phyloP scores from a whole-genome alignment of 495 filamentous ascomycete species.

The Cercophora scortea region DNA sequence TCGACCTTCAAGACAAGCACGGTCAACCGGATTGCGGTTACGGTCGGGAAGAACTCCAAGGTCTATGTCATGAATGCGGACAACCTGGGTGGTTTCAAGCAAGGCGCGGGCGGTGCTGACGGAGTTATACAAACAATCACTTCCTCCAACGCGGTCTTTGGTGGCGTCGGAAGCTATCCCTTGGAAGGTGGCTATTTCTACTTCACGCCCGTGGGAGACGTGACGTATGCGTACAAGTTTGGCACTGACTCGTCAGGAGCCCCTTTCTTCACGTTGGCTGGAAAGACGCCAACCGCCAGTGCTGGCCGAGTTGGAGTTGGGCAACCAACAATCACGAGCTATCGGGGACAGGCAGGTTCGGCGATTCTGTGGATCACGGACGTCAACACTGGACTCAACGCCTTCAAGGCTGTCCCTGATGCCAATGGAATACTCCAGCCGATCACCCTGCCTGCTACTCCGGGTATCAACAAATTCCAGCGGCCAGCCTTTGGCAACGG shows the following conservation, averaged over 20 bases:
- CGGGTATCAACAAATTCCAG: conserved; percentile 37
- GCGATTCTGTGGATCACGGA: conserved; percentile 31
- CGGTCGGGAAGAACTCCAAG: conserved; percentile 40
- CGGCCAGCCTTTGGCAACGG: conserved; percentile 42
- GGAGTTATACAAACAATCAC: conserved; percentile 35
- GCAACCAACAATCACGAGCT: conserved; percentile 30
- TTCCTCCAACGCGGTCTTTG: conserved; percentile 32
- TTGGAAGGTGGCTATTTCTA: conserved; percentile 44
- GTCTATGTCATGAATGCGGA: conserved; percentile 39
- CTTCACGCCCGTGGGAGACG: conserved; percentile 27
- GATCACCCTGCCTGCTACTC: conserved; percentile 30
- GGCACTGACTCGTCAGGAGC: conserved; percentile 23
- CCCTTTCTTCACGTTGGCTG: conserved; percentile 30
- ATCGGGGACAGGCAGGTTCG: conserved; percentile 31
- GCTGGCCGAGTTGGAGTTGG: conserved; percentile 35
- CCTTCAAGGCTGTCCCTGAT: conserved; percentile 30
- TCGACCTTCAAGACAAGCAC: conserved; percentile 28
- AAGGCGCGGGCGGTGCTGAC: conserved; percentile 31
- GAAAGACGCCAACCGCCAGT: conserved; percentile 21
- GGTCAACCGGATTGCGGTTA: conserved; percentile 30
- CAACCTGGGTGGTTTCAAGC: conserved; percentile 42
- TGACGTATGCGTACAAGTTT: conserved; percentile 27
- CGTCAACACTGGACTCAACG: conserved; percentile 26
- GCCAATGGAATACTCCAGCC: conserved; percentile 28
- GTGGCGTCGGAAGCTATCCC: conserved; percentile 38